Base-by-base conservation (phyloP, 1,284 basidiomycete genomes). In the Lentinus polychrous region DNA sequence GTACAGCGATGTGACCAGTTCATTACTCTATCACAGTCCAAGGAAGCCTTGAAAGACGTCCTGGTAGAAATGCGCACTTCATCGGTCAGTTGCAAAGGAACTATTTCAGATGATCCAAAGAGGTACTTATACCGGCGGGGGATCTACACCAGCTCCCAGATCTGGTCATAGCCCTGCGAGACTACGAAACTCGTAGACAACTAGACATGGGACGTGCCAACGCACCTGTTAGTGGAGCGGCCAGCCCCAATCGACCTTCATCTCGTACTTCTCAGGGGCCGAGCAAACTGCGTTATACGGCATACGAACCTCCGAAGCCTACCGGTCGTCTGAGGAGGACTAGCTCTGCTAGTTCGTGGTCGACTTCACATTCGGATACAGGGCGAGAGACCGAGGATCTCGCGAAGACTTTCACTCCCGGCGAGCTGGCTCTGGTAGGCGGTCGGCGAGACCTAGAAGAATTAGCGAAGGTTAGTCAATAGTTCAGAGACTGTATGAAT, bases 1-100 rank as follows among this genome's bases (percentile, higher is more conserved):
- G 46, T 48, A 22, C 53, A 89, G 85, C 76, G 86, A 45, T 86
- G 82, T 56, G 70, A 76, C 32, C 80, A 86, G 59, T 86, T 88
- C 59, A 55, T 76, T 32, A 67, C 62, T 12, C 63, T 83, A 27
- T 69, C 67, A 3, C 57, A 61, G n/a, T 65, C 78, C 44, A 72
- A 69, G 50, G 61, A 65, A 20, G 54, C 65, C 4, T 68, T 86
- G 17, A 52, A 60, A 20, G 62, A 69, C 5, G 71, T 83, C 39
- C 57, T 83, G 23, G 63, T 67, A 7, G 65, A 60, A 17, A 70
- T 76, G 24, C 58, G 62, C 32, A 77, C 79, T 3, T 67, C 75
- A 45, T 74, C 81, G 37, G 82, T 82, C 57, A 54, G 75, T 62
- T 27, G 27, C 27, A 27, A n/a, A n/a, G n/a, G 40, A 31, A 43